These are phyloP conservation scores for Globisporangium sylvaticum DNA, from an alignment of 352 stramenopile genomes.

Conservation along the genomic window DNA sequence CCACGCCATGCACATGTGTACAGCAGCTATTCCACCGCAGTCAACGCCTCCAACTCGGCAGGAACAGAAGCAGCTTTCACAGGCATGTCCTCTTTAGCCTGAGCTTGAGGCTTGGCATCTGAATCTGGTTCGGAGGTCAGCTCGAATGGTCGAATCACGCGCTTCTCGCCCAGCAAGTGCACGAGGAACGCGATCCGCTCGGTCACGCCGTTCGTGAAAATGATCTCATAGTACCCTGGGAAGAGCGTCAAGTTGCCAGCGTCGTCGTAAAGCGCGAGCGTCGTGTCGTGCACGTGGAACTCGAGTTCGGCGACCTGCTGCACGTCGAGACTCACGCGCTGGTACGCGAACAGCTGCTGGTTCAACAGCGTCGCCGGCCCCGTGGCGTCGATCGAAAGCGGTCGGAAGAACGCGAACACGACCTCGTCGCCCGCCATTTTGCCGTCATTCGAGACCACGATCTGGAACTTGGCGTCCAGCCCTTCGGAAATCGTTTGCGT, in stretches of 20 bases:
- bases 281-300: conserved; percentile 42
- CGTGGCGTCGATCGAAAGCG: conserved; percentile 50
- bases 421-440: conserved; percentile 57
- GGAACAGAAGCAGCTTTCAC: background rate
- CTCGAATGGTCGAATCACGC: conserved; percentile 42
- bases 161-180: conserved; percentile 38
- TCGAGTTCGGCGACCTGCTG: conserved; percentile 31
- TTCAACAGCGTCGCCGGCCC: conserved; percentile 61
- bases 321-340: conserved; percentile 45
- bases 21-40: conserved; percentile 11
- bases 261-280: conserved; percentile 56
- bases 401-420: conserved; percentile 76
- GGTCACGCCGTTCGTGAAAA: conserved; percentile 67
- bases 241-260: conserved; percentile 47
- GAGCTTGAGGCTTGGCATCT: background rate
- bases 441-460: conserved; percentile 61
- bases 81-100: background rate
- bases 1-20: background rate
- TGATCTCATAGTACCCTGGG: conserved; percentile 70
- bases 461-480: conserved; percentile 38
- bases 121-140: background rate
- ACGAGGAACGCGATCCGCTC: conserved; percentile 66
- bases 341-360: conserved; percentile 72
- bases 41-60: background rate
- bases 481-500: conserved; percentile 30